Conservation (phyloP, 1,284 basidiomycete genomes). For the Entoloma clypeatum region DNA sequence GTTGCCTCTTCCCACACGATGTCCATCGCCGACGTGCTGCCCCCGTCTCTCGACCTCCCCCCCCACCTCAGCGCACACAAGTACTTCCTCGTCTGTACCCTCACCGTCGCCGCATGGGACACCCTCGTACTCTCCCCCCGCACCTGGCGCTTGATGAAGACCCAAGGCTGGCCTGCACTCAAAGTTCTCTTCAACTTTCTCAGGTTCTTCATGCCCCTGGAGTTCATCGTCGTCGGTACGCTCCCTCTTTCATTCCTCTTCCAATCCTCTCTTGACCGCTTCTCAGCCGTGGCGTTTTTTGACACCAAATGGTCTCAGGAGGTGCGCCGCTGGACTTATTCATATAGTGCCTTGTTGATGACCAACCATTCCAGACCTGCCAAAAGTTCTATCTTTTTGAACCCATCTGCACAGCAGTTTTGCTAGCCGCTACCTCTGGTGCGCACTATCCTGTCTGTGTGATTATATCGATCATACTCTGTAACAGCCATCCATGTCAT, state of each 20-base stretch:
- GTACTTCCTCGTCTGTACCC: conserved; percentile 81
- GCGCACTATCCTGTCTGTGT: conserved; percentile 16
- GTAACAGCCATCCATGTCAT: conserved; percentile 60
- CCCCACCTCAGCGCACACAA: conserved; percentile 78
- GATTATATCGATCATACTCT: conserved; percentile 6
- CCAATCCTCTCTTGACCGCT: conserved; percentile 10
- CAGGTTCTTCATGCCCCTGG: conserved; percentile 68
- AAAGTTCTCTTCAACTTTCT: conserved; percentile 74
- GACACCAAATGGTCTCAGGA: conserved; percentile 60
- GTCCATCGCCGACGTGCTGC: conserved; percentile 35
- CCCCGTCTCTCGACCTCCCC: conserved; percentile 60
- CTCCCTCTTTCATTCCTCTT: conserved; percentile 7
- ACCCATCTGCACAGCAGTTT: conserved; percentile 75
- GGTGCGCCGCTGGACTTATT: conserved; percentile 33
- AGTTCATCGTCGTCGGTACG: conserved; percentile 72
- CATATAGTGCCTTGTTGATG: not conserved
- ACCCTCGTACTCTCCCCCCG: conserved; percentile 76
- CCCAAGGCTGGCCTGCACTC: conserved; percentile 70
- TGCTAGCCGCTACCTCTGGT: conserved; percentile 69
- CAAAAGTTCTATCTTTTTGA: conserved; percentile 76
- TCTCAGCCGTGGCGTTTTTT: conserved; percentile 72
- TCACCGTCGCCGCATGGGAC: conserved; percentile 84
- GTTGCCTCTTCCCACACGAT: conserved; percentile 22
- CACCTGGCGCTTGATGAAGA: conserved; percentile 65
- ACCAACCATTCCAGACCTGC: conserved; percentile 43